A percentile compares a stretch with the other conserved stretches of the same genome.
These are phyloP conservation scores for Pelargonium citronellum DNA, from an alignment of 441 rosid genomes.

Conservation along the genomic window DNA sequence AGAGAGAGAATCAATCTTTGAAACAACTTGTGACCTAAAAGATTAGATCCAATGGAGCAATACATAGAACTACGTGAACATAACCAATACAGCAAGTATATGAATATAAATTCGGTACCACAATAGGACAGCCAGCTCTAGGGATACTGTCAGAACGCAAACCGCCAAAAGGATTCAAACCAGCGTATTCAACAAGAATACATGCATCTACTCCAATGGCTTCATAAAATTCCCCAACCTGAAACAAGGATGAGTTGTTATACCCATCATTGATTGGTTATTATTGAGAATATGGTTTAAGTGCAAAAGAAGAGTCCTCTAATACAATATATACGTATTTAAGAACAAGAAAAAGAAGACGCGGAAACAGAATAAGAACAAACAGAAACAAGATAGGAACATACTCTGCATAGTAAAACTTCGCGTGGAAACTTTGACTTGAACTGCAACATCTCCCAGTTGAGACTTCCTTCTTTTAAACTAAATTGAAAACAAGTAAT, in stretches of 20 bases:
- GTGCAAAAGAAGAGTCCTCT: neutral
- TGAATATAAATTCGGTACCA: conserved; percentile 44
- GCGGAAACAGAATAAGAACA: too few species aligned
- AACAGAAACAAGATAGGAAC: conserved; percentile 18
- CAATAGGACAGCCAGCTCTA: conserved; percentile 94
- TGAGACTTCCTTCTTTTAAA: conserved; percentile 85
- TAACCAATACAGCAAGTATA: neutral
- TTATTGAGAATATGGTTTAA: neutral
- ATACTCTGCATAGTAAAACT: conserved; percentile 94
- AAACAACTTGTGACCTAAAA: too few species aligned
- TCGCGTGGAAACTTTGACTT: conserved; percentile 93
- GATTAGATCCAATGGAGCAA: too few species aligned
- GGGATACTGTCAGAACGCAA: conserved; percentile 82
- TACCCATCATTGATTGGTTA: conserved; percentile 6
- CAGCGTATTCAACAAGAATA: conserved; percentile 93
- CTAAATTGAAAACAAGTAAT: conserved; percentile 38
- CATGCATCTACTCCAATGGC: conserved; percentile 98
- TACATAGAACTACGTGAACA: too few species aligned
- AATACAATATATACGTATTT: neutral
- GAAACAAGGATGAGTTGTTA: conserved; percentile 19
- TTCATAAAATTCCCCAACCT: conserved; percentile 99
- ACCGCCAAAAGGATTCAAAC: conserved; percentile 97
- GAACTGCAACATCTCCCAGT: conserved; percentile 85
- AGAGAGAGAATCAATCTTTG: too few species aligned
- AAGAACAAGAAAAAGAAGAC: too few species aligned